Evolutionary conservation across 2,329 filamentous ascomycete species (phyloP), one percentile per base, ranked within the genome.

Genomic region (Coleophoma cylindrospora): DNA sequence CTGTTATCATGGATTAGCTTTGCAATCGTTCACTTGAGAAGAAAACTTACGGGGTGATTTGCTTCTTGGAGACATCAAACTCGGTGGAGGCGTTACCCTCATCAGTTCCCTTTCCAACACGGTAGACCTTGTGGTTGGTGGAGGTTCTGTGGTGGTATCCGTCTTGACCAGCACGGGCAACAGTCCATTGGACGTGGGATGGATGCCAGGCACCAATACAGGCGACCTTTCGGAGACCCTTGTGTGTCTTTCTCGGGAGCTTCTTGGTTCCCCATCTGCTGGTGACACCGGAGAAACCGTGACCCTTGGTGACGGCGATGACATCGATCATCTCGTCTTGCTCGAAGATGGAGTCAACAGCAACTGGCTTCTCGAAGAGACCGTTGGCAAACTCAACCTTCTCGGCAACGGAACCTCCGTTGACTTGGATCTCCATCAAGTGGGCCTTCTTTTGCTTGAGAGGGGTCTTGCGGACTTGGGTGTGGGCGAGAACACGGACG

Each of bases 361-460:
- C 84, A 65, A 99, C 88, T 70, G 91, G 88, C 90, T 99, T 97
- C 89, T 99, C 94, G 81, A 99, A 99, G 59, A 99, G 87, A 69
- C 86, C 89, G 74, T 91, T 84, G 68, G 86, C 91, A 76, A 95
- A 97, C 58, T 90, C 85, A 69, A 99, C 91, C 89, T 99, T 99
- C 78, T 97, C 91, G 70, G 90, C 81, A 64, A 96, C 71, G 76
- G 86, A 90, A 70, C 94, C 94, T 76, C 94, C 94, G 83, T 99
- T 99, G 86, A 99, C 77, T 83, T 99, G 94, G 75, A 99, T 91
- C 83, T 99, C 94, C 94, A 99, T 99, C 66, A 99, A 84, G 78
- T 99, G 94, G 69, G 94, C 92, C 89, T 97, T 99, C 91, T 99
- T 99, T 84, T 99, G 94, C 89, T 96, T 97, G 76, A 99, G 87